Base-by-base conservation (phyloP, 768 basidiomycete genomes). In the Brasilioporus rufonigricans region DNA sequence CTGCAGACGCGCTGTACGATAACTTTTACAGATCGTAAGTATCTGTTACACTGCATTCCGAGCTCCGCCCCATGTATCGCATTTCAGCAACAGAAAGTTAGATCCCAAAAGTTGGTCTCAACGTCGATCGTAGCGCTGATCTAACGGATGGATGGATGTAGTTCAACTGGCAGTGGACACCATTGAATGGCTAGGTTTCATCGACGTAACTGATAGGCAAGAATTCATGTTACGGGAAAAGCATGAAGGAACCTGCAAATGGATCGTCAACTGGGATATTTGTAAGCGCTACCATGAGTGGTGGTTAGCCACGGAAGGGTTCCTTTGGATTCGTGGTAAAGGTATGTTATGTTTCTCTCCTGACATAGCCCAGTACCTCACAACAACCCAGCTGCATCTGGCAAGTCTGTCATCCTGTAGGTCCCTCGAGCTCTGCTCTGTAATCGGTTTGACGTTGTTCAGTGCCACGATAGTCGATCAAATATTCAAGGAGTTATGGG, bases 321-420 rank as follows among this genome's bases (percentile, higher is more conserved):
- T 67, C 16, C 55, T 68, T 33, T 67, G 66, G 65, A 63, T 67
- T 48, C 41, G 59, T 33, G 66, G 65, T 19, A 61, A 58, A 64
- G 57, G 65, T 59, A 31, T 43, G 55, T 40, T 23, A 1, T 48
- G 4, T 46, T 44, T 35, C 11, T 16, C 18, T 18, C 44, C 50
- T 4, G 29, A 26, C 16, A 40, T 18, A 14, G 47, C 1, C 8
- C 33, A 9, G 24, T 33, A 10, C 48, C 54, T 67, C 49, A 61
- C 27, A 12, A 21, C 26, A 35, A 44, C 4, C 1, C 27, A 65
- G 65, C 62, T 52, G 57, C 50, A 16, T 47, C 64, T 19, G 65
- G 64, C 27, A 65, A 65, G 40, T 65, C 64, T 46, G 59, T 65
- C 40, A 55, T 65, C 46, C 53, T 67, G 64, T 65, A 47, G 11